A percentile compares a stretch with the other conserved stretches of the same genome.
These are phyloP conservation scores for Pisolithus thermaeus DNA, from an alignment of 1,284 basidiomycete genomes.

Conservation along the genomic window DNA sequence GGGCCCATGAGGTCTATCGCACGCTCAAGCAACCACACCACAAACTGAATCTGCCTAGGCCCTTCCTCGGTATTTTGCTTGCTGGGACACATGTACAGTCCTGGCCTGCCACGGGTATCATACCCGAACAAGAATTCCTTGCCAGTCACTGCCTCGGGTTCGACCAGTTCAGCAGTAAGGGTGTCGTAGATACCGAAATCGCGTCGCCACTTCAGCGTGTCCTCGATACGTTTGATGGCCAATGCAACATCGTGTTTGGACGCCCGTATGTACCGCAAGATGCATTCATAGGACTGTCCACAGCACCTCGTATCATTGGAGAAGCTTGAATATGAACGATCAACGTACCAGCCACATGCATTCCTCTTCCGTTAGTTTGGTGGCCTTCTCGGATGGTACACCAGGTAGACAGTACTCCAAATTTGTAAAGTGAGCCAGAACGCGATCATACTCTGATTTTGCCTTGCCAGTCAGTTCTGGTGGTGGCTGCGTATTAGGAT, in stretches of 20 bases:
- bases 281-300: constrained; percentile 56
- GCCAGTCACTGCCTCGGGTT: constrained; percentile 71
- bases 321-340: not conserved
- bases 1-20: constrained; percentile 69
- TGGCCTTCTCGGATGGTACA: constrained; percentile 35
- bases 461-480: constrained; percentile 41
- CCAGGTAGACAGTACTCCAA: constrained; percentile 49
- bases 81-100: constrained; percentile 75
- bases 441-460: constrained; percentile 45
- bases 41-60: constrained; percentile 68
- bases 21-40: constrained; percentile 71
- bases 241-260: constrained; percentile 57
- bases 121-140: constrained; percentile 75
- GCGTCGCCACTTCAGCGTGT: constrained; percentile 68
- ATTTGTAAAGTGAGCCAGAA: constrained; percentile 54
- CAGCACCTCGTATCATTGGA: not conserved
- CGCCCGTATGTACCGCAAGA: constrained; percentile 66
- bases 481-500: constrained; percentile 28
- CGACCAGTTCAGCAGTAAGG: constrained; percentile 53
- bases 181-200: constrained; percentile 63
- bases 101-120: constrained; percentile 63
- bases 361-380: constrained; percentile 52
- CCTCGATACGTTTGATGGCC: constrained; percentile 60
- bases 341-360: constrained; percentile 66
- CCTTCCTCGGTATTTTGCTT: constrained; percentile 79